A percentile compares a stretch with the other conserved stretches of the same genome.
Evolutionary conservation across 306 rosid genomes (phyloP).

Genomic region (Neltuma alba): DNA sequence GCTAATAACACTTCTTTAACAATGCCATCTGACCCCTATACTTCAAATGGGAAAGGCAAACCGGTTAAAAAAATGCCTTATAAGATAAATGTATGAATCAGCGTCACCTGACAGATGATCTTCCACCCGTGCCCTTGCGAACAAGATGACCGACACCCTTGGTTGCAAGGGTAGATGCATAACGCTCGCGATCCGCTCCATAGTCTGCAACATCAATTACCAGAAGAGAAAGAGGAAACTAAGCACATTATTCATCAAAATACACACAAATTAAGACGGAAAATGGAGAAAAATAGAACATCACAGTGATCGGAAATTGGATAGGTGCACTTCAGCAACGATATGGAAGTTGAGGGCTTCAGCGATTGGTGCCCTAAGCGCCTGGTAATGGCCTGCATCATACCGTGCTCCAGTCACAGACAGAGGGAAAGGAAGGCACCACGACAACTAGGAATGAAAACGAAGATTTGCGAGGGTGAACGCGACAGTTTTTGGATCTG

Average conservation of each 20-base stretch:
- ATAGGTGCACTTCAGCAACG: conserved; percentile 54
- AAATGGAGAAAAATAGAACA: conserved; percentile 8
- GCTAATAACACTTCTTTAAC: conserved; percentile 34
- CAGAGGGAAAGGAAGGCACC: not conserved
- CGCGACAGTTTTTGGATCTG: conserved; percentile 20
- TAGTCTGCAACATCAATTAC: conserved; percentile 47
- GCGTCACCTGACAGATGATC: conserved; percentile 91
- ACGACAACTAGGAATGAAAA: not conserved
- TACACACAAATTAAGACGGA: conserved; percentile 14
- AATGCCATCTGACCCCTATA: conserved; percentile 24
- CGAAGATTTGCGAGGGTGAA: conserved; percentile 10
- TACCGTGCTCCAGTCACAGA: conserved; percentile 39
- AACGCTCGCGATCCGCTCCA: conserved; percentile 69
- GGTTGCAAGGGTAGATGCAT: conserved; percentile 67
- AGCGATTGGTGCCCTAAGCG: conserved; percentile 69
- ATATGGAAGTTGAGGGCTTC: conserved; percentile 46
- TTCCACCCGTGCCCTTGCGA: conserved; percentile 99
- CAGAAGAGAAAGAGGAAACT: conserved; percentile 19
- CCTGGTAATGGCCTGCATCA: conserved; percentile 83
- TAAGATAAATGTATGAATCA: not conserved
- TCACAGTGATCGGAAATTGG: conserved; percentile 71
- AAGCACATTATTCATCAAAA: conserved; percentile 10
- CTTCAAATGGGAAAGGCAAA: not conserved
- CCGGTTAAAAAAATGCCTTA: not conserved
- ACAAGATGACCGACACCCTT: conserved; percentile 88